phyloP scores from a whole-genome alignment of 2,329 filamentous ascomycete species.

The Monilinia vaccinii-corymbosi region DNA sequence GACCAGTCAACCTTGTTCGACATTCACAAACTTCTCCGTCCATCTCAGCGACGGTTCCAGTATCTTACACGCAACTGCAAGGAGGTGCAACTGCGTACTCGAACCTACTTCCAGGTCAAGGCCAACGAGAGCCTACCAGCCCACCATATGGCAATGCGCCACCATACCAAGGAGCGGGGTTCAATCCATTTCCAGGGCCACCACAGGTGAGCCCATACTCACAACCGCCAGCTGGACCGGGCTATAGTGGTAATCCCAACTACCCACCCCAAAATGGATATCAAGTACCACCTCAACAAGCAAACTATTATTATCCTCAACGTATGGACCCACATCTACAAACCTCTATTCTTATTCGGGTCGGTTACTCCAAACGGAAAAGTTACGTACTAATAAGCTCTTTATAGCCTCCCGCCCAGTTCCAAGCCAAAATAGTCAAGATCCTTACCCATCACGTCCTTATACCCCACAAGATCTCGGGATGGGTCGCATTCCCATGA shows the following conservation, averaged over 20 bases:
- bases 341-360: not conserved
- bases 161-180: conserved; percentile 12
- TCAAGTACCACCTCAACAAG: conserved; percentile 25
- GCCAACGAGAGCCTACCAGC: conserved; percentile 7
- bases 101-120: conserved; percentile 17
- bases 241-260: conserved; percentile 6
- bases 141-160: conserved; percentile 15
- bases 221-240: conserved; percentile 11
- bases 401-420: conserved; percentile 12
- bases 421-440: conserved; percentile 8
- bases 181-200: conserved; percentile 23
- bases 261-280: conserved; percentile 30
- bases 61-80: conserved; percentile 57
- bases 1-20: conserved; percentile 60
- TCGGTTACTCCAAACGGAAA: not conserved
- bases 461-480: conserved; percentile 17
- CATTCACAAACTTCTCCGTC: conserved; percentile 60
- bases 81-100: conserved; percentile 29
- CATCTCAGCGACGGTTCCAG: conserved; percentile 72
- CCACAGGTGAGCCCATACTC: conserved; percentile 23
- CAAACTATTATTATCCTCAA: conserved; percentile 4
- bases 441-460: conserved; percentile 10
- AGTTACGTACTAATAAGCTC: not conserved
- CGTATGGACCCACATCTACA: not conserved
- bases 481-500: conserved; percentile 18